phyloP scores from a whole-genome alignment of 2,329 filamentous ascomycete species.

The Lithohypha guttulata region DNA sequence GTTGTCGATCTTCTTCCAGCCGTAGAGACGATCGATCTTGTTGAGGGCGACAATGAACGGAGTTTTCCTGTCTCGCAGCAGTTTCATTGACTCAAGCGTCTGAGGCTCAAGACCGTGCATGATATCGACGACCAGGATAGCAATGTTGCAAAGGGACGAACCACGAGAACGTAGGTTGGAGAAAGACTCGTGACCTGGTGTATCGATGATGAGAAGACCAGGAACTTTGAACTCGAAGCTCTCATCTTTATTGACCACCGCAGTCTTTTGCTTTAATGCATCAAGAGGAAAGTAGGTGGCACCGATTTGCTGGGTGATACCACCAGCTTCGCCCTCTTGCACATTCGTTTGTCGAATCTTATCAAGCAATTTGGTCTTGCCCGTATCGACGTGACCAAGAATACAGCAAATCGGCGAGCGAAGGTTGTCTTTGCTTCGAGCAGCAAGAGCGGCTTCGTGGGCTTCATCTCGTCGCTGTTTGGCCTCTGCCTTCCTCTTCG shows the following conservation, averaged over 20 bases:
- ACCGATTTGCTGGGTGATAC: constrained; percentile 99
- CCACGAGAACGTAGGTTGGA: constrained; percentile 93
- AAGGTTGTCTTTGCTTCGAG: constrained; percentile 84
- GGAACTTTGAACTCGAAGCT: constrained; percentile 95
- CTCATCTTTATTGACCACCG: constrained; percentile 82
- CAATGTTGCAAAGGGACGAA: constrained; percentile 98
- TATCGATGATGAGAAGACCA: constrained; percentile 92
- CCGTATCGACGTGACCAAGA: constrained; percentile 98
- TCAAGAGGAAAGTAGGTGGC: constrained; percentile 98
- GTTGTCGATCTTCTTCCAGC: constrained; percentile 98
- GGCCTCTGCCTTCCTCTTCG: constrained; percentile 74
- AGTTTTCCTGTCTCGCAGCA: constrained; percentile 86
- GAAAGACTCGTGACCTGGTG: constrained; percentile 99
- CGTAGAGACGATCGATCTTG: constrained; percentile 99
- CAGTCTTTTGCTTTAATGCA: constrained; percentile 81
- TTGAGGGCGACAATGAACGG: constrained; percentile 98
- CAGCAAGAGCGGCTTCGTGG: constrained; percentile 82
- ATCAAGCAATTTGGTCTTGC: constrained; percentile 98
- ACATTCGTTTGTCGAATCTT: constrained; percentile 98
- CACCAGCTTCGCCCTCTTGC: constrained; percentile 96
- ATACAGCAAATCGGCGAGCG: constrained; percentile 99
- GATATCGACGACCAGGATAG: constrained; percentile 96
- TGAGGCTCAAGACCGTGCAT: constrained; percentile 99
- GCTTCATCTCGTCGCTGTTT: constrained; percentile 80
- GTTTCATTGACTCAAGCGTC: constrained; percentile 91